phyloP scores from a whole-genome alignment of 306 rosid genomes.

The Quercus rubra region DNA sequence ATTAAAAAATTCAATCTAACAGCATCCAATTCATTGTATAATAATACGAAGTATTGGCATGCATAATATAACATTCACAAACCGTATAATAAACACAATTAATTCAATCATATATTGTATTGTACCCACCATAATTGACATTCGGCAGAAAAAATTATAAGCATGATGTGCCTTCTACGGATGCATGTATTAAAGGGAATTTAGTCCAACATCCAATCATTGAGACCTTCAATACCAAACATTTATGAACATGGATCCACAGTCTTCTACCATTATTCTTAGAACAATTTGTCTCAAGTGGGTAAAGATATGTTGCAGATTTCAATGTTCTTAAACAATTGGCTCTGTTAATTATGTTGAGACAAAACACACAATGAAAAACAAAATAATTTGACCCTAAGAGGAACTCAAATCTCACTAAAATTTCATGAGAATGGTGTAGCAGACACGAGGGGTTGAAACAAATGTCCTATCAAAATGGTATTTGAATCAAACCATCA shows the following conservation, averaged over 20 bases:
- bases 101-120: conserved; percentile 28
- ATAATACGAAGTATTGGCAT: conserved; percentile 41
- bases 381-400: background rate
- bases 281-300: background rate
- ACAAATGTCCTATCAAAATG: background rate
- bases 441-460: background rate
- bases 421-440: background rate
- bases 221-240: conserved; percentile 14
- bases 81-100: conserved; percentile 11
- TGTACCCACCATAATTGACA: conserved; percentile 38
- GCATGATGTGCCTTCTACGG: conserved; percentile 10
- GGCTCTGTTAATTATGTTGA: background rate
- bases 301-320: background rate
- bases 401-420: background rate
- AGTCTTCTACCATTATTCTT: background rate
- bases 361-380: conserved; percentile 10
- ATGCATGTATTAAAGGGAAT: conserved; percentile 19
- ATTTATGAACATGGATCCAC: conserved; percentile 3
- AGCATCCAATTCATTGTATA: conserved; percentile 39
- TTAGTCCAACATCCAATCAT: conserved; percentile 40
- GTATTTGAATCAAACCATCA: no score
- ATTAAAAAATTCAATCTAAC: conserved; percentile 32
- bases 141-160: conserved; percentile 14
- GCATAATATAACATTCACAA: conserved; percentile 30
- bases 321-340: background rate